Percentiles rank a stretch among this genome's conserved stretches.
These are phyloP conservation scores for Phragmites australis DNA, from an alignment of 176 grass and related monocot species.

Conservation along the genomic window DNA sequence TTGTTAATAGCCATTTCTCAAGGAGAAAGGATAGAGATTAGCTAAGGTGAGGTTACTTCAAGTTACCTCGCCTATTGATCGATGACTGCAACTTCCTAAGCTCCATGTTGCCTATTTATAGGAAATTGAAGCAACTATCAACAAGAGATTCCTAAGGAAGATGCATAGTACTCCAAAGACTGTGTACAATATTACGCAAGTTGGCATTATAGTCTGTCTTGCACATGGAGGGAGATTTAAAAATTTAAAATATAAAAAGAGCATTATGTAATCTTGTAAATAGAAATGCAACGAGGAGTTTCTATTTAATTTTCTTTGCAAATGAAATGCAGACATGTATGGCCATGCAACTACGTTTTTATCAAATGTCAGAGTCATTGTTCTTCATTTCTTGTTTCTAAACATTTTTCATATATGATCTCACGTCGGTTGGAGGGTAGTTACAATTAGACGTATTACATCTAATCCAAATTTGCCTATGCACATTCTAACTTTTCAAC, in stretches of 20 bases:
- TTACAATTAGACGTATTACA: too few species aligned
- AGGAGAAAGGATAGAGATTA: not conserved
- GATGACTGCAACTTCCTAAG: not conserved
- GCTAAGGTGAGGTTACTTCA: constrained; percentile 7
- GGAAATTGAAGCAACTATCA: not conserved
- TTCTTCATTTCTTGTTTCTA: too few species aligned
- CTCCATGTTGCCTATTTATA: constrained; percentile 39
- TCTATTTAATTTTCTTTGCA: not conserved
- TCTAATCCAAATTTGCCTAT: too few species aligned
- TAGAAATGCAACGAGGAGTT: not conserved
- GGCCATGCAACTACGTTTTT: too few species aligned
- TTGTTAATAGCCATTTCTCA: constrained; percentile 20
- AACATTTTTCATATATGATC: too few species aligned
- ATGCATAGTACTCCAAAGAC: not conserved
- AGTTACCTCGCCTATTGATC: not conserved
- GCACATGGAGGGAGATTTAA: not conserved
- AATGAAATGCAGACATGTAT: not conserved
- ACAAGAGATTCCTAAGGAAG: not conserved
- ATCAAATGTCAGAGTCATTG: too few species aligned
- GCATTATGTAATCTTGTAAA: not conserved
- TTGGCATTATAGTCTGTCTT: not conserved
- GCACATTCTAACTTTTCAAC: too few species aligned
- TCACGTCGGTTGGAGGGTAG: too few species aligned
- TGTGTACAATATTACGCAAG: not conserved
- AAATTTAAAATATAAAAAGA: not conserved